Base-by-base conservation (phyloP, 2,329 filamentous ascomycete species). In the Parastagonospora avenae region DNA sequence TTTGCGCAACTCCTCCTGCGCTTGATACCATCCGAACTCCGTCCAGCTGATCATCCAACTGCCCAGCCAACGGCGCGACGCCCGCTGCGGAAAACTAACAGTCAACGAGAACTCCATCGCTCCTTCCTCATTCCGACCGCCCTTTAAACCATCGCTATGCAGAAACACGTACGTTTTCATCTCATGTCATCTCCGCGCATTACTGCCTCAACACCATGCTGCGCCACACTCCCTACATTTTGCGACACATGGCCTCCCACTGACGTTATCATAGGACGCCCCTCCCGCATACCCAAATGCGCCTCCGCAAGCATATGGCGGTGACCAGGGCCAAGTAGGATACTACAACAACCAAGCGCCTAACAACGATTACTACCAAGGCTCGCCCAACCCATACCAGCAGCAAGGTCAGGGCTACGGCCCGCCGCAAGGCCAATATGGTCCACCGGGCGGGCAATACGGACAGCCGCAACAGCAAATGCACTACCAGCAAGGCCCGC, bases 201-300 rank as follows among this genome's bases (percentile, higher is more conserved):
- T 14, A 4, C 14, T n/a, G 7, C 16, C 32, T 29, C 43, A 36
- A 15, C 33, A 29, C 39, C 38, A 36, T 15, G 32, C 35, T 47
- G 50, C 50, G 48, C 41, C 41, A 38, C 50, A 56, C 10, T 30
- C 36, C 30, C 30, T 19, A 32, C 46, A 42, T 49, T 16, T 46
- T 29, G 38, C 35, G 40, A 15, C 27, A 39, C 30, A 35, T 50
- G 8, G 19, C 28, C 41, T 14, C 27, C 2, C 44, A 24, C 48
- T 62, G 47, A 60, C 46, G 29, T n/a, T 15, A 19, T 16, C 40
- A 31, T 14, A 65, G 63, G 60, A 67, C 32, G 67, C 71, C 45
- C 70, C 71, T 10, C 71, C 72, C 6, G 50, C 64, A 30, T 74
- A 73, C 56, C 70, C 19, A 5, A 24, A 24, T 24, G 19, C 3